Evolutionary conservation across 257 asterid genomes (phyloP).

Genomic region (Rehmannia glutinosa): DNA sequence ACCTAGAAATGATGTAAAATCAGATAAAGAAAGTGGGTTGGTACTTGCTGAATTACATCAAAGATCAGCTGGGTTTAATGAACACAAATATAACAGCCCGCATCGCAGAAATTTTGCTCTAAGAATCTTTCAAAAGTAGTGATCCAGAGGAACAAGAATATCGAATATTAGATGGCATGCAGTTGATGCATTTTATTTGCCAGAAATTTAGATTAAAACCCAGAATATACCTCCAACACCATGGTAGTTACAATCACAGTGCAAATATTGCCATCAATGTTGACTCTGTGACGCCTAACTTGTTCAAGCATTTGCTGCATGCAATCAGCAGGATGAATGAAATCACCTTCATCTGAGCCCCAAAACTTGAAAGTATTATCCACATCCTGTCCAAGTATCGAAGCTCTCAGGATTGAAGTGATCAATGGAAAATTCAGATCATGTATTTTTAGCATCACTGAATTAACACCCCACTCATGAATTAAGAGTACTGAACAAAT

Average conservation of each 20-base stretch:
- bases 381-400: conserved; percentile 50
- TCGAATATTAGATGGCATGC: no score
- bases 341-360: conserved; percentile 59
- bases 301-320: conserved; percentile 92
- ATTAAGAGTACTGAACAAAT: no score
- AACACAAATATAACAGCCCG: neutral
- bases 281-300: conserved; percentile 82
- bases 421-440: conserved; percentile 15
- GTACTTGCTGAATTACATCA: no score
- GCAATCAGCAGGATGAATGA: conserved; percentile 76
- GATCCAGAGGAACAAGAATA: no score
- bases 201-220: neutral
- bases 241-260: conserved; percentile 79
- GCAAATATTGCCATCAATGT: conserved; percentile 80
- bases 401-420: conserved; percentile 15
- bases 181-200: conserved; percentile 7
- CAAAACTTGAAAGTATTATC: conserved; percentile 59
- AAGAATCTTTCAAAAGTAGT: neutral
- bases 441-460: no score
- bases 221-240: conserved; percentile 72
- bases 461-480: no score
- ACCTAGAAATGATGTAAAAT: no score
- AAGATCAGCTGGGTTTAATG: no score
- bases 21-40: no score
- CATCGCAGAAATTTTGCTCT: neutral